Base-by-base conservation (phyloP, 116 monocot species). In the Zostera marina region DNA sequence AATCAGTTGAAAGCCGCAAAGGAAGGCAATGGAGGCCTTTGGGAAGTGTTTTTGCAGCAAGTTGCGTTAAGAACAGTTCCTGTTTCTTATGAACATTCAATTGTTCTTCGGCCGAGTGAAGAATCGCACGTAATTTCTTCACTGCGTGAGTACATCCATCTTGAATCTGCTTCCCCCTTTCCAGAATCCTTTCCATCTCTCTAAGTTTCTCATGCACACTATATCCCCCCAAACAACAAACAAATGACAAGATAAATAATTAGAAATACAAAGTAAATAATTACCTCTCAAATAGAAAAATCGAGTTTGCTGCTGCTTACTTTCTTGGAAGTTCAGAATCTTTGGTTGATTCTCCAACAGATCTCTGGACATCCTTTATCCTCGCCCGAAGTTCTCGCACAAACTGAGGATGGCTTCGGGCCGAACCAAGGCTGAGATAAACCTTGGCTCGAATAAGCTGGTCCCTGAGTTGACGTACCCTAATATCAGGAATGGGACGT, bases 1-100 rank as follows among this genome's bases (percentile, higher is more conserved):
- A 94, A 48, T 94, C 85, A 17, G 65, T 80, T 1, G 88, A 75
- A 61, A 93, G 88, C 15, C 72, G 70, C 63, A 93, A 71, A 1
- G 94, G 88, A 45, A 94, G 81, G 47, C 94, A 88, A 48, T 94
- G 94, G 22, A 94, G 79, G 58, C 88, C 94, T 67, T 88, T 88
- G 0, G 94, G 88, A 4, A 94, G 73, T 8, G 88, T 88, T 80
- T 94, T 94, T 9, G 94, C 88, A 0, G 94, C 88, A 65, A 94
- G 79, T 65, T 94, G 94, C 39, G 71, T 84, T 11, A 94, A 47
- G 68, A 84, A 94, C 60, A 88, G 14, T n/a, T 88, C 58, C 62
- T 88, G 84, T 66, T 88, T 88, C 70, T 76, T 79, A 63, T 94
- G 79, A 43, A 75, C 79, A 48, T 72, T 72, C 24, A 94, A 63